phyloP scores from a whole-genome alignment of 2,329 filamentous ascomycete species.

The Pestalotiopsis sp. region DNA sequence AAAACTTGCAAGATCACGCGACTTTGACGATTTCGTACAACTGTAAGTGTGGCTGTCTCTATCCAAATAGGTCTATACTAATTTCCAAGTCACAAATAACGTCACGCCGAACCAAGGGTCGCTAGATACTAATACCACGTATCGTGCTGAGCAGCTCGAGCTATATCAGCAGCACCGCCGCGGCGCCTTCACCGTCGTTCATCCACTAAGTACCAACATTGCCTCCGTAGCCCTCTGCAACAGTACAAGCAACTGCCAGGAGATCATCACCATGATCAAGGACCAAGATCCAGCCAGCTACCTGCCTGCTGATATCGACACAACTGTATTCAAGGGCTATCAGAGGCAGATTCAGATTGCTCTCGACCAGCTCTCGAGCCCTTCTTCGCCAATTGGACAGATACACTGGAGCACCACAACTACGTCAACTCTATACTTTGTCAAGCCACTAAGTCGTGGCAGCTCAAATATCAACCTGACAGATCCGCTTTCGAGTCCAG shows the following conservation, averaged over 20 bases:
- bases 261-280: constrained; percentile 27
- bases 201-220: constrained; percentile 17
- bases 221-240: constrained; percentile 35
- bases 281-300: constrained; percentile 35
- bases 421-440: constrained; percentile 33
- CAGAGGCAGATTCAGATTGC: constrained; percentile 35
- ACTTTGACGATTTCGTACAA: constrained; percentile 27
- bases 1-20: constrained; percentile 46
- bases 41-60: constrained; percentile 9
- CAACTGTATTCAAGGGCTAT: constrained; percentile 40
- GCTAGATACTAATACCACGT: constrained; percentile 34
- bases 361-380: constrained; percentile 30
- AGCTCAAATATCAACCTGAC: constrained; percentile 38
- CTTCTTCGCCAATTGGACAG: constrained; percentile 28
- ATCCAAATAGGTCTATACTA: neutral
- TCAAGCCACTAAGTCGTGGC: constrained; percentile 42
- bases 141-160: constrained; percentile 32
- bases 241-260: constrained; percentile 30
- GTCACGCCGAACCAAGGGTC: constrained; percentile 29
- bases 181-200: constrained; percentile 19
- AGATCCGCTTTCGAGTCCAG: constrained; percentile 35
- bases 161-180: constrained; percentile 27
- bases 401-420: constrained; percentile 34
- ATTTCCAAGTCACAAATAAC: constrained; percentile 24
- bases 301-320: constrained; percentile 34